Evolutionary conservation across 2,329 filamentous ascomycete species (phyloP), one percentile per base, ranked within the genome.

Genomic region (Coniella vitis): DNA sequence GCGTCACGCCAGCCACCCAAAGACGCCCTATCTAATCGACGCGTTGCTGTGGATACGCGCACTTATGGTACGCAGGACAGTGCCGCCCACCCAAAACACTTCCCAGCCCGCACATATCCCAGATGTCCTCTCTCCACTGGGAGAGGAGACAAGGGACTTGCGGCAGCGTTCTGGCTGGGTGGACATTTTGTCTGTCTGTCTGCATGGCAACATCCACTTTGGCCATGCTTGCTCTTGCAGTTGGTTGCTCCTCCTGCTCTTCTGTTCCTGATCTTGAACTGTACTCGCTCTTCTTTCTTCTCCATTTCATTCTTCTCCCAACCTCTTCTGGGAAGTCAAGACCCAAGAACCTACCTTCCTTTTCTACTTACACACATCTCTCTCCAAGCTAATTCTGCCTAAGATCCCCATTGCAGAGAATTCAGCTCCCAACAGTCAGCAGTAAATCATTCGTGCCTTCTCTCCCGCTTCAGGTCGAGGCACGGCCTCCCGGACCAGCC

Each of bases 11-110:
- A 45, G 43, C 45, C 49, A 45, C 45, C 47, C 44, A 13, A 25
- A 37, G 20, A 19, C 40, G 19, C 20, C 9, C 38, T 35, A 34
- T 42, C 48, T 35, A 22, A 41, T 41, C 38, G 16, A 21, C 19
- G 35, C 41, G 47, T 49, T 49, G 41, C 47, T 49, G 47, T 49
- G 47, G 47, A 49, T 32, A 49, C 47, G 19, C 20, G 32, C n/a
- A n/a, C n/a, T n/a, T 29, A 29, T 29, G 10, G 22, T 41, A 19
- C 37, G 8, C n/a, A 13, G 21, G 16, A n/a, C n/a, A n/a, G n/a
- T n/a, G n/a, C n/a, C n/a, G n/a, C n/a, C n/a, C n/a, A n/a, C n/a
- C n/a, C n/a, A n/a, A n/a, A n/a, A n/a, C n/a, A n/a, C n/a, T n/a
- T 14, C 14, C 38, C 38, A 39, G 38, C 20, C 38, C 29, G 31